Base-by-base conservation (phyloP, 148 eudicot genomes). In the Silene conica region DNA sequence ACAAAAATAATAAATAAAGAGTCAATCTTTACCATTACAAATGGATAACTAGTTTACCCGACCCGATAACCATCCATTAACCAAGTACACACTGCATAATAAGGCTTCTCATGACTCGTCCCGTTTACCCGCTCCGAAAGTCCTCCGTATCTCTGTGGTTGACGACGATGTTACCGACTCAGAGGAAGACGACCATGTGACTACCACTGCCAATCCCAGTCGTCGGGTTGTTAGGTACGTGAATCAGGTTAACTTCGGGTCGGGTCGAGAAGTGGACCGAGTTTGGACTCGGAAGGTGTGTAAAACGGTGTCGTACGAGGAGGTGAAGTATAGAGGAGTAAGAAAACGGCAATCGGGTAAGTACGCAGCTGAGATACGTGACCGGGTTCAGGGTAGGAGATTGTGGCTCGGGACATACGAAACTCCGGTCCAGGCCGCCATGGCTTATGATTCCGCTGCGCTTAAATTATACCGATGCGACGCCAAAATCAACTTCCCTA, bases 331-430 rank as follows among this genome's bases (percentile, higher is more conserved):
- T 63, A 80, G 88, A 10, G 97, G 97, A 0, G 97, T 89, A 0
- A 62, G 97, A 77, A 85, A 52, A 60, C 84, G 97, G 56, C 82
- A 84, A 9, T 89, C 90, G 90, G 97, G 97, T 6, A 85, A 77
- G 63, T 92, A 77, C 80, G 85, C 90, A 8, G 97, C 97, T 26
- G 97, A 92, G 89, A 92, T 92, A 5, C 83, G 97, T 1, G 95
- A 92, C 70, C 88, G 95, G 71, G 9, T n/a, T 5, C 60, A 21
- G 20, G 12, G 70, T 16, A n/a, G 19, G 0, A 65, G 97, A 77
- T 21, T 85, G 10, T 92, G 97, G 97, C 65, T 92, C 2, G 97
- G 94, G 12, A 92, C 94, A 0, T 89, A 46, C 26, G 77, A 80
- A 7, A 89, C 92, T 0, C 94, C 94, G 0, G 94, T 86, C 62